Evolutionary conservation across 371 early-diverging fungal species (phyloP), one percentile per base, ranked within the genome.

Genomic region (Thermomucor indicae-seudaticae): DNA sequence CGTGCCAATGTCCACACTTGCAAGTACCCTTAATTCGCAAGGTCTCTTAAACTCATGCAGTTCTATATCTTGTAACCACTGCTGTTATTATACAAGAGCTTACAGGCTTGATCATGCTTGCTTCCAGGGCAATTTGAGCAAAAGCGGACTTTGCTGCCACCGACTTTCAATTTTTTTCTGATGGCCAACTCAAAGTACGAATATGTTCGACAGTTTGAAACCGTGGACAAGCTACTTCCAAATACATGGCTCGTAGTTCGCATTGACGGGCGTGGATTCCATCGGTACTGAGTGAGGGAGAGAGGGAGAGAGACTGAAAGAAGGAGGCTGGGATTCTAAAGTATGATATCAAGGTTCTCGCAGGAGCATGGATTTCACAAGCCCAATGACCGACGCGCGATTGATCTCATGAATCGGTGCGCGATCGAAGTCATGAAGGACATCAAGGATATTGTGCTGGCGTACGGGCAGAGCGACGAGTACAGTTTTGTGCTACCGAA

Each of bases 381-480:
- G 64, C 98, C 98, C 24, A 96, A 96, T 66, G 98, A 97, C 62
- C 58, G 67, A 31, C 76, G 88, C 6, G 91, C 90, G 2, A 78
- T 97, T 43, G 70, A 86, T 25, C 71, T 97, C 28, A 92, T 93
- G 89, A 93, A 95, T 67, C 72, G 75, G 5, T 86, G 87, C 35
- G 97, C 96, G 3, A 54, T 72, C 17, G 67, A 66, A 37, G 89
- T 93, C 4, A 86, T 96, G 89, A 68, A 80, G 34, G 85, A 85
- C 43, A 75, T 89, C 41, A 72, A 80, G 19, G 97, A 96, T 59
- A 89, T 94, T 31, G 67, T 81, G 6, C 46, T 97, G 0, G 93
- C 89, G 3, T 97, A 95, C 63, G 97, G 96, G 8, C 88, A 97
- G 66, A 89, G 90, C 58, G 98, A 97, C 65, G 98, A 97, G 67